A percentile compares a stretch with the other conserved stretches of the same genome.
These are phyloP conservation scores for Monosporascus sp. DNA, from an alignment of 2,329 filamentous ascomycete genomes.

Conservation along the genomic window DNA sequence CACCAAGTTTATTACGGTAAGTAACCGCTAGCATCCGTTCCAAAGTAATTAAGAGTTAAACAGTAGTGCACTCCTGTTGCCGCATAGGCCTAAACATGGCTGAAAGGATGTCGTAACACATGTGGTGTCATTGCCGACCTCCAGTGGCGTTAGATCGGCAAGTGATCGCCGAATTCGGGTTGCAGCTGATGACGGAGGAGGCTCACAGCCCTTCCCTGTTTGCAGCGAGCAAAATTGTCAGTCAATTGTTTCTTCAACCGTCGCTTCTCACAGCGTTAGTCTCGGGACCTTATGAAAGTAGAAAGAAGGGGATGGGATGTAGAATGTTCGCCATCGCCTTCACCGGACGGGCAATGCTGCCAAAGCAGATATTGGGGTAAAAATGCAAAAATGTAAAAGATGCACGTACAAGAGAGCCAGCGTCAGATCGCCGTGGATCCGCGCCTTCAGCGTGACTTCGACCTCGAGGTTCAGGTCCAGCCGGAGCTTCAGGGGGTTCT, in stretches of 20 bases:
- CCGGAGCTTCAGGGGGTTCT: conserved; percentile 64
- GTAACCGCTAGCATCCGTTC: no score
- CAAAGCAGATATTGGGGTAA: conserved; percentile 1
- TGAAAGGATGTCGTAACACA: not conserved
- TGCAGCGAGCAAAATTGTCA: conserved; percentile 10
- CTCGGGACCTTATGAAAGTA: not conserved
- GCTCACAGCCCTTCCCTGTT: conserved; percentile 17
- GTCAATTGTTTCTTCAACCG: conserved; percentile 8
- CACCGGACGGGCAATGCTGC: not conserved
- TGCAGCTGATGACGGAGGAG: conserved; percentile 1
- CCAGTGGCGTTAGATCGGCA: not conserved
- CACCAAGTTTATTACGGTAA: no score
- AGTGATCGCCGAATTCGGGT: not conserved
- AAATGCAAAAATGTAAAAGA: conserved; percentile 2
- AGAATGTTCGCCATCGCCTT: not conserved
- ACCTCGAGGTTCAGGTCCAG: conserved; percentile 78
- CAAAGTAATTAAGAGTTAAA: no score
- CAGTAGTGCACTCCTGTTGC: not conserved
- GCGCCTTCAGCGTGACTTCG: conserved; percentile 79
- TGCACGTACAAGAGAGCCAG: conserved; percentile 56
- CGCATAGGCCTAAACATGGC: not conserved
- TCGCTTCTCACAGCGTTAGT: conserved; percentile 7
- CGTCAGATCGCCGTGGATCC: conserved; percentile 79
- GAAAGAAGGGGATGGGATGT: not conserved
- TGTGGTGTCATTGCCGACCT: no score